Percentiles rank a stretch among this genome's conserved stretches.
Conservation (phyloP, 352 stramenopile species). For the Bremia lactucae region DNA sequence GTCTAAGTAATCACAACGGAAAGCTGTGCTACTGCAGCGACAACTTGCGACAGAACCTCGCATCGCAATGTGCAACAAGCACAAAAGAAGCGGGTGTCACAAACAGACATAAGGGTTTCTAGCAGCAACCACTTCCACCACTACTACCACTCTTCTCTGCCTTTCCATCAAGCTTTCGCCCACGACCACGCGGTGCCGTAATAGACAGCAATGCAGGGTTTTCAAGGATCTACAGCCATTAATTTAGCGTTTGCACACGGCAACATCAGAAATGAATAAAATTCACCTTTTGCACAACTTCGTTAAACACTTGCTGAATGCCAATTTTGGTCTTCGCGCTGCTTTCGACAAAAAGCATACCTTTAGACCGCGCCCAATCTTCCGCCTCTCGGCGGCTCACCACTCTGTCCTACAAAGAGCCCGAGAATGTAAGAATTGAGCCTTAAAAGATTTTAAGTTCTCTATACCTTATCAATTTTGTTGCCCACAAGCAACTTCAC, state of each 20-base stretch:
- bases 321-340: constrained; percentile 93
- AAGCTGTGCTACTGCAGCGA: too few species aligned
- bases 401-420: constrained; percentile 88
- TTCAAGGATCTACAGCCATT: constrained; percentile 68
- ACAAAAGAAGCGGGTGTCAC: constrained; percentile 18
- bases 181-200: constrained; percentile 62
- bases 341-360: constrained; percentile 97
- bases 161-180: constrained; percentile 47
- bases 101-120: constrained; percentile 25
- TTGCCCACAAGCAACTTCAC: constrained; percentile 98
- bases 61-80: constrained; percentile 7
- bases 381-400: constrained; percentile 91
- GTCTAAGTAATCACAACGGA: too few species aligned
- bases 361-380: constrained; percentile 92
- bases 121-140: constrained; percentile 46
- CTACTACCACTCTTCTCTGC: constrained; percentile 42
- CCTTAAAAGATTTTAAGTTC: background rate
- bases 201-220: constrained; percentile 85
- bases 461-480: constrained; percentile 87
- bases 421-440: constrained; percentile 1
- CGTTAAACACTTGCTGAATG: constrained; percentile 94
- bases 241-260: background rate
- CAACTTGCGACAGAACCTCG: too few species aligned
- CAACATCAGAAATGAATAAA: constrained; percentile 1
- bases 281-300: constrained; percentile 95